These are phyloP conservation scores for Suhomyces ambrosiae DNA, from an alignment of 1,139 yeast species.

Conservation along the genomic window DNA sequence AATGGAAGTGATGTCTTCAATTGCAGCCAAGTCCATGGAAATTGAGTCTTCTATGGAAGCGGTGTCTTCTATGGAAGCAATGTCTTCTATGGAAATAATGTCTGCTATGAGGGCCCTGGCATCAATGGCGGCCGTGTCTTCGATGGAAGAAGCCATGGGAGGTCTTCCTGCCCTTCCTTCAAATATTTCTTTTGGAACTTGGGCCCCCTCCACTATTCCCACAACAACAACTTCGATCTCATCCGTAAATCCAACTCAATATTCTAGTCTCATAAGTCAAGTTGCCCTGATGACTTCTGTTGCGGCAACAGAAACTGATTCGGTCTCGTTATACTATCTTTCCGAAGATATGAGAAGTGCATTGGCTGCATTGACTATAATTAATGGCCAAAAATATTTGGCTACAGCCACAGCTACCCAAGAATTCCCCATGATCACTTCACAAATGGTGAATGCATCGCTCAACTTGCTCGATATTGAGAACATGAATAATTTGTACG, in stretches of 20 bases:
- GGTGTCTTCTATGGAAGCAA: neutral
- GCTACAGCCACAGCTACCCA: conserved; percentile 41
- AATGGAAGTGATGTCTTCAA: neutral
- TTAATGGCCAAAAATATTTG: conserved; percentile 31
- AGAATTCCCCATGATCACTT: conserved; percentile 18
- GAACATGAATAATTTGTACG: conserved; percentile 29
- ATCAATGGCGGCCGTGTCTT: neutral
- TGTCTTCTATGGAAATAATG: neutral
- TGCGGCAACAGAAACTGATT: conserved; percentile 18
- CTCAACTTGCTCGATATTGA: conserved; percentile 32
- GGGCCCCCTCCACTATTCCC: conserved; percentile 17
- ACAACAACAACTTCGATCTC: conserved; percentile 20
- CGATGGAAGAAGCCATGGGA: neutral
- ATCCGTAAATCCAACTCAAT: conserved; percentile 18
- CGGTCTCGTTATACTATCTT: conserved; percentile 18
- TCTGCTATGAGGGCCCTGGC: neutral
- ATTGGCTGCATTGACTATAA: conserved; percentile 36
- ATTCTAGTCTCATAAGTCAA: conserved; percentile 13
- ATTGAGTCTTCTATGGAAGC: neutral
- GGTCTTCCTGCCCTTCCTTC: neutral
- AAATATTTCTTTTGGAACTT: conserved; percentile 8
- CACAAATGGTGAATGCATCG: conserved; percentile 31
- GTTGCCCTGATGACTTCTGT: conserved; percentile 12
- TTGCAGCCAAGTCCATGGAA: neutral
- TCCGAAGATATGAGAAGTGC: conserved; percentile 37